phyloP scores from a whole-genome alignment of 306 rosid genomes.

The Prinsepia uniflora region DNA sequence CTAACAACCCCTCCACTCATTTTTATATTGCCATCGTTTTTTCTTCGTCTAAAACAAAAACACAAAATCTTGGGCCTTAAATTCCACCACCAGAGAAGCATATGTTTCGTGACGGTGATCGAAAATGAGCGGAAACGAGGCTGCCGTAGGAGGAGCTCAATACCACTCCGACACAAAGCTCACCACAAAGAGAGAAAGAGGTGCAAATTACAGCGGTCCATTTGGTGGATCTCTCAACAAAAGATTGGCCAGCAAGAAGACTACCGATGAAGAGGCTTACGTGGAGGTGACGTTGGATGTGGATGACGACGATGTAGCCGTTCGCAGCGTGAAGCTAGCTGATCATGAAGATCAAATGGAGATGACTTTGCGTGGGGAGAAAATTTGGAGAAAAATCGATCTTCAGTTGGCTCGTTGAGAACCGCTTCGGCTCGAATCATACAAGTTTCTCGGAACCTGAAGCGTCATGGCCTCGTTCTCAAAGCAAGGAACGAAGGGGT shows the following conservation, averaged over 20 bases:
- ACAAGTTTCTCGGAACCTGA: constrained; percentile 48
- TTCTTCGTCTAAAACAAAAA: not conserved
- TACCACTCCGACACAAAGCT: not conserved
- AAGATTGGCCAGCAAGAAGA: not conserved
- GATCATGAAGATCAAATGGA: constrained; percentile 23
- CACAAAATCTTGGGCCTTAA: not conserved
- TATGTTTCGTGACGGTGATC: not conserved
- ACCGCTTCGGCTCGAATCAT: constrained; percentile 32
- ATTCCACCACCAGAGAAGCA: not conserved
- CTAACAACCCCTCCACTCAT: not conserved
- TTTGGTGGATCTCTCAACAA: constrained; percentile 1
- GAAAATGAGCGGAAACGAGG: not conserved
- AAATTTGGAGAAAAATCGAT: constrained; percentile 24
- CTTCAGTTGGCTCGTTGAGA: constrained; percentile 25
- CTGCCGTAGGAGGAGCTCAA: not conserved
- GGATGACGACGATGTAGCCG: constrained; percentile 36
- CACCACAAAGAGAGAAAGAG: not conserved
- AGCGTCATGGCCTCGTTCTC: constrained; percentile 33
- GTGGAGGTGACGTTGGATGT: constrained; percentile 45
- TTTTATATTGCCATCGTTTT: not conserved
- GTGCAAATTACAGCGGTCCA: not conserved
- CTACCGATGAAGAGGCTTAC: constrained; percentile 22
- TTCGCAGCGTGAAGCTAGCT: constrained; percentile 43
- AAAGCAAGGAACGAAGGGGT: not conserved
- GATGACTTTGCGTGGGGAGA: constrained; percentile 27